phyloP scores from a whole-genome alignment of 1,284 basidiomycete species.

The Hymenochaete sp. region DNA sequence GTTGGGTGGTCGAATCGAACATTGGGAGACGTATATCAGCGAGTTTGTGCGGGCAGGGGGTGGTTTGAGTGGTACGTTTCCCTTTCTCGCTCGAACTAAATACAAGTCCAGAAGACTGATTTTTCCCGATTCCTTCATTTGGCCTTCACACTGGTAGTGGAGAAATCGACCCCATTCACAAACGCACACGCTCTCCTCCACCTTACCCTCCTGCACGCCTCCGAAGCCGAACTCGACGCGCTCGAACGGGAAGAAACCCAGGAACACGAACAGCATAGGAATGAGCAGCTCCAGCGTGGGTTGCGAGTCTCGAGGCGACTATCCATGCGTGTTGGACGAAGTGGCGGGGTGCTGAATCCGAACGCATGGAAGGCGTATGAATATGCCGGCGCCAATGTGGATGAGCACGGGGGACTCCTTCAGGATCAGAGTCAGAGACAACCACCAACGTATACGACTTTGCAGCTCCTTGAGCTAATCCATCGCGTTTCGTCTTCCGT shows the following conservation, averaged over 20 bases:
- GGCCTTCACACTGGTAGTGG: constrained; percentile 38
- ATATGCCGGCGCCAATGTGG: constrained; percentile 35
- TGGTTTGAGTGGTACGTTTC: constrained; percentile 26
- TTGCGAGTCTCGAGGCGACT: constrained; percentile 18
- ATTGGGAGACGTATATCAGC: constrained; percentile 69
- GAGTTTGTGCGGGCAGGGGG: constrained; percentile 45
- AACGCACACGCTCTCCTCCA: constrained; percentile 69
- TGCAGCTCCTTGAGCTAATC: constrained; percentile 69
- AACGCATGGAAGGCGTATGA: constrained; percentile 22
- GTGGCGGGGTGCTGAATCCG: neutral
- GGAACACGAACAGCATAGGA: constrained; percentile 31
- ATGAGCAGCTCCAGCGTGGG: constrained; percentile 22
- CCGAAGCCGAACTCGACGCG: constrained; percentile 36
- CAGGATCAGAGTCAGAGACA: too few species aligned
- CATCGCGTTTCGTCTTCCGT: constrained; percentile 39
- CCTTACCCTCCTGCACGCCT: constrained; percentile 66
- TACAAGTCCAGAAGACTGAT: neutral
- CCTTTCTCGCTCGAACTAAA: constrained; percentile 1
- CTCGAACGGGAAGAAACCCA: constrained; percentile 26
- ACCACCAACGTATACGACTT: constrained; percentile 52
- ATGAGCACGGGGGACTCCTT: constrained; percentile 21
- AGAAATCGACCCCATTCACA: constrained; percentile 65
- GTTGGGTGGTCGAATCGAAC: constrained; percentile 74
- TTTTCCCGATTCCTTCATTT: constrained; percentile 1
- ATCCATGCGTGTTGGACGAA: constrained; percentile 22